These are phyloP conservation scores for Wickerhamomyces sydowiorum DNA, from an alignment of 805 yeast species.

Conservation along the genomic window DNA sequence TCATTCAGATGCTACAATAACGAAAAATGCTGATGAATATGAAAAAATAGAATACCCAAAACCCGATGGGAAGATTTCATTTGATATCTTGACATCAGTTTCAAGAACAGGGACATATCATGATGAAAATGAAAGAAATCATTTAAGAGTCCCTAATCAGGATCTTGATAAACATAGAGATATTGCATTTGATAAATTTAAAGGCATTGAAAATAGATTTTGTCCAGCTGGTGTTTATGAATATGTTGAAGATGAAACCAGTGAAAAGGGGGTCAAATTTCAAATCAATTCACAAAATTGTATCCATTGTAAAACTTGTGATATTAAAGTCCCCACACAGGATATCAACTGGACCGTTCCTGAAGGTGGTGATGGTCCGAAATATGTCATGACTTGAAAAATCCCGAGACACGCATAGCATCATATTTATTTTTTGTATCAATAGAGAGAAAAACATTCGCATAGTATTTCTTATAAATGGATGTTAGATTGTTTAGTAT, in stretches of 20 bases:
- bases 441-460: not conserved
- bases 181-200: constrained; percentile 62
- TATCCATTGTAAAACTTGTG: constrained; percentile 98
- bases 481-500: not conserved
- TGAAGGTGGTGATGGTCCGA: constrained; percentile 99
- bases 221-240: constrained; percentile 99
- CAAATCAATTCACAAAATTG: constrained; percentile 96
- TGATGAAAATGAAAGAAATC: constrained; percentile 90
- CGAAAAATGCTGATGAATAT: constrained; percentile 60
- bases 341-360: constrained; percentile 97
- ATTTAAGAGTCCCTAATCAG: constrained; percentile 65
- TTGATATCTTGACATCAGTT: constrained; percentile 91
- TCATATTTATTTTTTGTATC: not conserved
- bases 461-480: not conserved
- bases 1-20: constrained; percentile 65
- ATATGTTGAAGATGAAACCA: constrained; percentile 61
- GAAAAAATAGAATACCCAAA: constrained; percentile 84
- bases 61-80: constrained; percentile 90
- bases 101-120: constrained; percentile 95
- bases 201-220: constrained; percentile 87
- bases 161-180: constrained; percentile 63
- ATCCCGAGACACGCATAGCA: not conserved
- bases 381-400: constrained; percentile 70
- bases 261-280: constrained; percentile 64
- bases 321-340: constrained; percentile 92